Conservation (phyloP, 2,329 filamentous ascomycete genomes). For the Fusarium floridanum region DNA sequence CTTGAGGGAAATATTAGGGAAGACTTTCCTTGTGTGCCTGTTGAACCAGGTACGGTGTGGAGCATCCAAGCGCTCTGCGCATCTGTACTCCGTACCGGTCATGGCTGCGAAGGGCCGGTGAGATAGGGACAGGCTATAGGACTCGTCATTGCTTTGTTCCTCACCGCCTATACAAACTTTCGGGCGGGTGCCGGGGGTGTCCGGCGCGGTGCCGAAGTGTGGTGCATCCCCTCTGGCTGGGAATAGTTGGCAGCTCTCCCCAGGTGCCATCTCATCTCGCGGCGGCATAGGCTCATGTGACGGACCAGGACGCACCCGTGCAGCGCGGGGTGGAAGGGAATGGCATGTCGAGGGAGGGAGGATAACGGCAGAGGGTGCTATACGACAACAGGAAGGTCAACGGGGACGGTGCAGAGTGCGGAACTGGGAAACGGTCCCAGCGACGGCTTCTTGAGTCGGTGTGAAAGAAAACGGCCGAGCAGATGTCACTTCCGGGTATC, state of each 20-base stretch:
- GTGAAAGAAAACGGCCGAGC: constrained; percentile 22
- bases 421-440: constrained; percentile 19
- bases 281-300: constrained; percentile 45
- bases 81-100: constrained; percentile 37
- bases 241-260: constrained; percentile 25
- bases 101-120: constrained; percentile 37
- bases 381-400: constrained; percentile 18
- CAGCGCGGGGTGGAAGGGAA: constrained; percentile 28
- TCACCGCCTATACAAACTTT: constrained; percentile 44
- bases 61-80: constrained; percentile 31
- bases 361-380: constrained; percentile 20
- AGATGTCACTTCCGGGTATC: constrained; percentile 37
- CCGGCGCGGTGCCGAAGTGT: constrained; percentile 31
- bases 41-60: constrained; percentile 30
- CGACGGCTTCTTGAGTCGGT: constrained; percentile 37
- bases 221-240: constrained; percentile 19
- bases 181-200: constrained; percentile 37
- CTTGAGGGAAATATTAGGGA: background rate
- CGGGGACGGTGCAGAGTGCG: constrained; percentile 12
- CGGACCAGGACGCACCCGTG: constrained; percentile 33
- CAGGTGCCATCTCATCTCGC: constrained; percentile 40
- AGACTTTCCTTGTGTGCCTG: constrained; percentile 14
- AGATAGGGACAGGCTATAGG: constrained; percentile 24
- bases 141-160: constrained; percentile 38
- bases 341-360: constrained; percentile 12